Conservation (phyloP, 2,329 filamentous ascomycete species). For the Microdochium trichocladiopsis region DNA sequence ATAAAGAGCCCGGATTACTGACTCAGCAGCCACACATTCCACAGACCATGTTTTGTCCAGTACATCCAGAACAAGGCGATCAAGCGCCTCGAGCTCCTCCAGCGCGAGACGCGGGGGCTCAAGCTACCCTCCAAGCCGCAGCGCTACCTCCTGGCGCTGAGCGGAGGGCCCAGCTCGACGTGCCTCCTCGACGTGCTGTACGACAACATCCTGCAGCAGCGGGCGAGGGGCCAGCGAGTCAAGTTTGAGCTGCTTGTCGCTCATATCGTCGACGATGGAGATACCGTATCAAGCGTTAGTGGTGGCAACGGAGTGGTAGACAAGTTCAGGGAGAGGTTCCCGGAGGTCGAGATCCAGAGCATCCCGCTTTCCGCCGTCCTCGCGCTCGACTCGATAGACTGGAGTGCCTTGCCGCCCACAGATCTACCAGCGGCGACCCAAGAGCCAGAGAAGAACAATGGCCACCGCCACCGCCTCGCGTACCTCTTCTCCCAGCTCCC, state of each 20-base stretch:
- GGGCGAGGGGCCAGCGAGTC: constrained; percentile 32
- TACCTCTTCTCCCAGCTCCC: constrained; percentile 53
- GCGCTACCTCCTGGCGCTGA: constrained; percentile 68
- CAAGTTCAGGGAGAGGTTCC: constrained; percentile 53
- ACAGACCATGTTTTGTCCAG: constrained; percentile 66
- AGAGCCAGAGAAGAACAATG: not conserved
- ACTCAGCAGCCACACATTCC: too few species aligned
- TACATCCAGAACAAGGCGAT: constrained; percentile 75
- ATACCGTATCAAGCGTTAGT: too few species aligned
- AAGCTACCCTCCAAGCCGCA: constrained; percentile 27
- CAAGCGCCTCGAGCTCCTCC: constrained; percentile 57
- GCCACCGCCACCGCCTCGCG: constrained; percentile 28
- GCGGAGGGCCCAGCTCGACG: constrained; percentile 75
- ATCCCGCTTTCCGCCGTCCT: not conserved
- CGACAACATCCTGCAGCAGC: constrained; percentile 59
- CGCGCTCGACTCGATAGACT: not conserved
- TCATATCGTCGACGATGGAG: constrained; percentile 42
- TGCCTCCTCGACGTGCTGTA: constrained; percentile 71
- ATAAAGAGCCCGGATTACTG: too few species aligned
- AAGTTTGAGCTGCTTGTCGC: constrained; percentile 58
- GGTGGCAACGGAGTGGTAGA: constrained; percentile 29
- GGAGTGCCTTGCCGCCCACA: constrained; percentile 18
- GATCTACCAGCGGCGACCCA: not conserved
- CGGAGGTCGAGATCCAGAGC: constrained; percentile 37
- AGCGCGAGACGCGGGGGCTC: constrained; percentile 36